Conservation (phyloP, 2,329 filamentous ascomycete species). For the Tympanopsis confertula region DNA sequence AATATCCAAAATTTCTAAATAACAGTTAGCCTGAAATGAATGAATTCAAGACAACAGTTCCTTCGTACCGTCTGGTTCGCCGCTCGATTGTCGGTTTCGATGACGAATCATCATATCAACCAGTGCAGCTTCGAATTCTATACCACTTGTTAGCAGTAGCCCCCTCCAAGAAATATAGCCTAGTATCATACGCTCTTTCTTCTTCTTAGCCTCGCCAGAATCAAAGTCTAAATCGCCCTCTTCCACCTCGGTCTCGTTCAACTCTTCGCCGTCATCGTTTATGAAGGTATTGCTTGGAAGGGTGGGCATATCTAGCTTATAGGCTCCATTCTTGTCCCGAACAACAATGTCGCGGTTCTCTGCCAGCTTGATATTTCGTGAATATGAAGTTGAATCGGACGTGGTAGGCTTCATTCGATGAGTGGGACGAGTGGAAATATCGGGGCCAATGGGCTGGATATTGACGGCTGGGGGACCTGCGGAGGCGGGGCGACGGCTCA, state of each 20-base stretch:
- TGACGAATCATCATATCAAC: background rate
- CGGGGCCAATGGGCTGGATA: too few relatives aligned
- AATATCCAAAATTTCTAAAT: background rate
- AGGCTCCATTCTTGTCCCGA: background rate
- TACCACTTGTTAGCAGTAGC: background rate
- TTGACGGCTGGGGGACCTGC: background rate
- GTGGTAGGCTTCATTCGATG: too few relatives aligned
- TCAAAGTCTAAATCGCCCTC: too few relatives aligned
- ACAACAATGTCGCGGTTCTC: background rate
- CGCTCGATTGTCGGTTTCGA: background rate
- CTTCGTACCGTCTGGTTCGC: background rate
- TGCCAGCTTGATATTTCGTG: background rate
- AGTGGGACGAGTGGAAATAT: too few relatives aligned
- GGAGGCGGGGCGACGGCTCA: background rate
- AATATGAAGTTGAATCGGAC: background rate
- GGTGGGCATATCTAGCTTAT: background rate
- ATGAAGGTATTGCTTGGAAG: background rate
- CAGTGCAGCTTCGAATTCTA: background rate
- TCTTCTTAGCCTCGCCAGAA: too few relatives aligned
- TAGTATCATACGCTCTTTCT: background rate
- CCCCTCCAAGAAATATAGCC: background rate
- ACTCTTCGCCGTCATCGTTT: background rate
- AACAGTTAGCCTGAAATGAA: background rate
- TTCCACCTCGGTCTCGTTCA: too few relatives aligned
- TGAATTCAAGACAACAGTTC: background rate